Conservation (phyloP, 139 green algal species). For the Chlorokybus atmophyticus region DNA sequence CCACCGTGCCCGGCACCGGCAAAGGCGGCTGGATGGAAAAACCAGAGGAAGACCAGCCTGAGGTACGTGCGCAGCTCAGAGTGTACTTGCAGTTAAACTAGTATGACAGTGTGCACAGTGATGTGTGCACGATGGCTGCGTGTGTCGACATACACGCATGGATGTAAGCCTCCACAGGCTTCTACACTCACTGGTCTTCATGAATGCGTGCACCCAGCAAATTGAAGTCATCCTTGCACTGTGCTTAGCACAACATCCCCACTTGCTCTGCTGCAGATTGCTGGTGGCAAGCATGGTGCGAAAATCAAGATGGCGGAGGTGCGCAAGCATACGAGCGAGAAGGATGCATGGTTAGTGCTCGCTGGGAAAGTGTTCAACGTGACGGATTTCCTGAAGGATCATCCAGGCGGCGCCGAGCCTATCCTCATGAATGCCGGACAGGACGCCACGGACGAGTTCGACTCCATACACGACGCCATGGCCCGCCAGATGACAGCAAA, state of each 20-base stretch:
- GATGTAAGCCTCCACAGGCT: too few relatives aligned
- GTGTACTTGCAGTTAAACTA: too few relatives aligned
- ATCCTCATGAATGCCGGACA: slow-evolving; percentile 40
- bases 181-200: too few relatives aligned
- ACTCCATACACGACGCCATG: slow-evolving; percentile 37
- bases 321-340: slow-evolving; percentile 48
- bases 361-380: slow-evolving; percentile 54
- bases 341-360: slow-evolving; percentile 82
- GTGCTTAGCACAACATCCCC: too few relatives aligned
- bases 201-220: too few relatives aligned
- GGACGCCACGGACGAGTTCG: slow-evolving; percentile 43
- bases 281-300: too few relatives aligned
- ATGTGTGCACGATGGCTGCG: too few relatives aligned
- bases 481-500: slow-evolving; percentile 28
- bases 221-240: too few relatives aligned
- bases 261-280: too few relatives aligned
- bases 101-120: too few relatives aligned
- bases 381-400: slow-evolving; percentile 36
- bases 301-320: slow-evolving; percentile 65
- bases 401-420: slow-evolving; percentile 35
- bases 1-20: slow-evolving; percentile 41
- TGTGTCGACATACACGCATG: too few relatives aligned
- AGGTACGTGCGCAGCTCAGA: too few relatives aligned
- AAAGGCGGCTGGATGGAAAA: slow-evolving; percentile 39
- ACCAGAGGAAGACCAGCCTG: neutral